A percentile compares a stretch with the other conserved stretches of the same genome.
phyloP scores from a whole-genome alignment of 805 yeast species.

The Lachancea fermentati region DNA sequence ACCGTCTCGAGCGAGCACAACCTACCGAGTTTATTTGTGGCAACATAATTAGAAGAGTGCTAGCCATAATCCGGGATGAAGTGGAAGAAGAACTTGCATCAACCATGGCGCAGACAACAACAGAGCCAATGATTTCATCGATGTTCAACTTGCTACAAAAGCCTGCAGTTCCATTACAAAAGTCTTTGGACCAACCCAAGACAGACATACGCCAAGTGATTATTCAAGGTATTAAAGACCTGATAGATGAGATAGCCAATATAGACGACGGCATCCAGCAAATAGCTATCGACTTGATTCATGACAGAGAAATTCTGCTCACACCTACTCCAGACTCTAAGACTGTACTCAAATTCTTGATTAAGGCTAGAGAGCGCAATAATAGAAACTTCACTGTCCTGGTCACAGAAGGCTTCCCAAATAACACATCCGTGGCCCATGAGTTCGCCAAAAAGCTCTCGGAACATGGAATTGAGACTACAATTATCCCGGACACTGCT shows the following conservation, averaged over 20 bases:
- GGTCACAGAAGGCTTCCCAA: conserved; percentile 90
- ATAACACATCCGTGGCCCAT: conserved; percentile 72
- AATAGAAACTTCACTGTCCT: conserved; percentile 89
- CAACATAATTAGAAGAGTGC: conserved; percentile 82
- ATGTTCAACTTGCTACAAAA: conserved; percentile 84
- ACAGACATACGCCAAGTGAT: conserved; percentile 75
- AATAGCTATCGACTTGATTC: conserved; percentile 89
- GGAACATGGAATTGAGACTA: conserved; percentile 81
- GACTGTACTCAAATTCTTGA: conserved; percentile 80
- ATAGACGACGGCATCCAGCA: conserved; percentile 87
- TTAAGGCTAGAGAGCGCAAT: conserved; percentile 65
- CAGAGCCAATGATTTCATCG: conserved; percentile 61
- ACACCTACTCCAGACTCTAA: conserved; percentile 95
- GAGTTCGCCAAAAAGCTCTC: conserved; percentile 73
- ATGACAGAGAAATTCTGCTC: conserved; percentile 73
- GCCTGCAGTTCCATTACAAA: conserved; percentile 23
- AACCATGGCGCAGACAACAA: conserved; percentile 14
- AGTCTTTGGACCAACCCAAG: conserved; percentile 25
- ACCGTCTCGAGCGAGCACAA: conserved; percentile 64
- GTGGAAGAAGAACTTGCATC: conserved; percentile 44
- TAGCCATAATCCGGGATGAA: conserved; percentile 85
- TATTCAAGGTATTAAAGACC: conserved; percentile 87
- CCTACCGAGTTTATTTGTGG: conserved; percentile 89
- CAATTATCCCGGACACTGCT: conserved; percentile 87
- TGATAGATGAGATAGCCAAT: conserved; percentile 84